phyloP scores from a whole-genome alignment of 768 basidiomycete species.

The Peribolospora baueri region DNA sequence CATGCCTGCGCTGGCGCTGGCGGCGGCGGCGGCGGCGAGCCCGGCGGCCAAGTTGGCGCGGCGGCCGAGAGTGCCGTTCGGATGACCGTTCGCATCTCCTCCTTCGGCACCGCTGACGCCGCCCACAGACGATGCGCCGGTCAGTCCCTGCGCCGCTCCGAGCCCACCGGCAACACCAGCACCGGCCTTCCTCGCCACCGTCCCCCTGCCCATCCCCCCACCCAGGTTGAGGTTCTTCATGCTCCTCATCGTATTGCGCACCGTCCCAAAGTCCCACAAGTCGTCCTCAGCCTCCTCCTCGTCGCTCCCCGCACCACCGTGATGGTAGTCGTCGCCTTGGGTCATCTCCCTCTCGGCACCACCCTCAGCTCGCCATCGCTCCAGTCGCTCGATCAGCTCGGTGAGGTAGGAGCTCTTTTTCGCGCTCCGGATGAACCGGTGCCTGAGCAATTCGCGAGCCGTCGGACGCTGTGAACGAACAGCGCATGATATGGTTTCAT shows the following conservation, averaged over 20 bases:
- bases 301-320: slow-evolving; percentile 19
- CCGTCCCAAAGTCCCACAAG: slow-evolving; percentile 93
- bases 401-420: slow-evolving; percentile 86
- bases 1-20: too few species aligned
- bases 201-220: background rate
- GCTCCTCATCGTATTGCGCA: slow-evolving; percentile 28
- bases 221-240: background rate
- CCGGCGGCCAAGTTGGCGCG: too few species aligned
- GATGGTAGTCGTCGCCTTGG: slow-evolving; percentile 13
- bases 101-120: slow-evolving; percentile 24
- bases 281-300: slow-evolving; percentile 42
- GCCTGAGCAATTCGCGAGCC: slow-evolving; percentile 82
- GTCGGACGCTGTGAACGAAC: slow-evolving; percentile 44
- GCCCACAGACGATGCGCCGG: slow-evolving; percentile 33
- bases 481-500: background rate
- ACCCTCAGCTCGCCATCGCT: slow-evolving; percentile 77
- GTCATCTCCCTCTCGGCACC: slow-evolving; percentile 53
- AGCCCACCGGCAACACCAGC: too few species aligned
- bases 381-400: slow-evolving; percentile 81
- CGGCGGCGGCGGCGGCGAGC: too few species aligned
- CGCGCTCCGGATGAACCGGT: slow-evolving; percentile 84
- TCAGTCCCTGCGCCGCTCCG: slow-evolving; percentile 41
- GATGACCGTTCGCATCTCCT: background rate
- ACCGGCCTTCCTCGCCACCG: background rate
- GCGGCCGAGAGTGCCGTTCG: too few species aligned